Conservation (phyloP, 139 green algal genomes). For the Chlamydomonas incerta region DNA sequence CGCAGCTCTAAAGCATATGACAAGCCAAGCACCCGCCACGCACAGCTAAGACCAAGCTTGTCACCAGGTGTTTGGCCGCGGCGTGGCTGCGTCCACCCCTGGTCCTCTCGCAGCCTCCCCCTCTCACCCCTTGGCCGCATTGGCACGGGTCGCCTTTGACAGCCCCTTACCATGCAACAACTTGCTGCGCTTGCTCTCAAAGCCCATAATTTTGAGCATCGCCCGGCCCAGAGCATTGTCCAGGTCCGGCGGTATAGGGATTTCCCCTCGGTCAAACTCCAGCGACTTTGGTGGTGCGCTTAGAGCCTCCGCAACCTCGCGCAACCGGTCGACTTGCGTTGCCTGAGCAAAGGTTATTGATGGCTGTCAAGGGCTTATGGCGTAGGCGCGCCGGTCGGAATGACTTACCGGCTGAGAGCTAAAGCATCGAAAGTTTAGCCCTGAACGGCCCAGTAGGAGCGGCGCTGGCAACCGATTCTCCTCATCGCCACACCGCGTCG, state of each 20-base stretch:
- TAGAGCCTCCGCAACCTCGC: slow-evolving; percentile 2
- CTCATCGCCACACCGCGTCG: not conserved
- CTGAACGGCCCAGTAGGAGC: not conserved
- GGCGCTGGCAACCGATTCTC: not conserved
- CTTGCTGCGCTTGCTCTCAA: slow-evolving; percentile 42
- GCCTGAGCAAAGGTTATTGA: no score
- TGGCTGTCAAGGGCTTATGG: no score
- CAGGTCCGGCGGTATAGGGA: slow-evolving; percentile 25
- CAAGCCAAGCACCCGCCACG: no score
- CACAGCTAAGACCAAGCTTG: no score
- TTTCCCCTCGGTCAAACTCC: slow-evolving; percentile 12
- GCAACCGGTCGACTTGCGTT: not conserved
- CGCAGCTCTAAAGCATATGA: no score
- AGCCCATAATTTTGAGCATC: slow-evolving; percentile 44
- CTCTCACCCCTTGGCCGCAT: no score
- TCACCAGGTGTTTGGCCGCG: no score
- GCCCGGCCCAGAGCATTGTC: slow-evolving; percentile 32
- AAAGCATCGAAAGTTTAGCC: not conserved
- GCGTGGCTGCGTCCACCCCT: no score
- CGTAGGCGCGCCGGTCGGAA: no score
- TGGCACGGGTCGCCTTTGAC: no score
- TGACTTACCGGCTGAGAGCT: not conserved
- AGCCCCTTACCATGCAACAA: slow-evolving; percentile 39
- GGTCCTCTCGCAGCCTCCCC: no score
- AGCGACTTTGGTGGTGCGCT: not conserved